Conservation (phyloP, 805 yeast species). For the Tetrapisispora namnaoensis region DNA sequence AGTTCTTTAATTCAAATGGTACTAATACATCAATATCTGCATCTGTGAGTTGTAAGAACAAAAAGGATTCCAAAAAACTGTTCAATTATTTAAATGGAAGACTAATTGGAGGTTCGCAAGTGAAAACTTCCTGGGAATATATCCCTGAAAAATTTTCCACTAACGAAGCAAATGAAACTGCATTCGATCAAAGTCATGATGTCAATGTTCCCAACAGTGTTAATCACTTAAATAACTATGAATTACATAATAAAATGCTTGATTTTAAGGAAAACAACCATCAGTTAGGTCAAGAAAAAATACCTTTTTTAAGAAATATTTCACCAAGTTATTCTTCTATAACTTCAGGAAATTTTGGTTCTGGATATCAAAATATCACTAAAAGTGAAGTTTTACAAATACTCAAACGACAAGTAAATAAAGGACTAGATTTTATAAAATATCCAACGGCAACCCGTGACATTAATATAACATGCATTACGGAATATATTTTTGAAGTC, state of each 20-base stretch:
- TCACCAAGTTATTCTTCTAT: not conserved
- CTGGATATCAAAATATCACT: not conserved
- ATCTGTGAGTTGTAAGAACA: conserved; percentile 14
- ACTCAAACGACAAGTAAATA: conserved; percentile 24
- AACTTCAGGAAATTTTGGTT: not conserved
- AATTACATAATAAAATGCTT: not conserved
- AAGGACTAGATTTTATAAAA: conserved; percentile 27
- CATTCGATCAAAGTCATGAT: not conserved
- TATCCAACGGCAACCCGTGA: conserved; percentile 29
- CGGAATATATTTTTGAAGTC: conserved; percentile 30
- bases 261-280: not conserved
- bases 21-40: conserved; percentile 19
- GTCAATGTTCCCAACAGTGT: not conserved
- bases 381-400: conserved; percentile 3
- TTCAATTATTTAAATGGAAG: conserved; percentile 16
- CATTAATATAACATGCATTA: conserved; percentile 24
- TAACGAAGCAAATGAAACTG: not conserved
- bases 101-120: conserved; percentile 23
- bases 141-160: not conserved
- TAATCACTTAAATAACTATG: not conserved
- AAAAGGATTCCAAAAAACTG: conserved; percentile 15
- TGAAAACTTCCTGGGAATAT: conserved; percentile 18
- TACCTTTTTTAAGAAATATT: not conserved
- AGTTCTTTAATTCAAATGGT: conserved; percentile 11
- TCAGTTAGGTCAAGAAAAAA: not conserved